phyloP scores from a whole-genome alignment of 2,329 filamentous ascomycete species.

The Fusarium decemcellulare region DNA sequence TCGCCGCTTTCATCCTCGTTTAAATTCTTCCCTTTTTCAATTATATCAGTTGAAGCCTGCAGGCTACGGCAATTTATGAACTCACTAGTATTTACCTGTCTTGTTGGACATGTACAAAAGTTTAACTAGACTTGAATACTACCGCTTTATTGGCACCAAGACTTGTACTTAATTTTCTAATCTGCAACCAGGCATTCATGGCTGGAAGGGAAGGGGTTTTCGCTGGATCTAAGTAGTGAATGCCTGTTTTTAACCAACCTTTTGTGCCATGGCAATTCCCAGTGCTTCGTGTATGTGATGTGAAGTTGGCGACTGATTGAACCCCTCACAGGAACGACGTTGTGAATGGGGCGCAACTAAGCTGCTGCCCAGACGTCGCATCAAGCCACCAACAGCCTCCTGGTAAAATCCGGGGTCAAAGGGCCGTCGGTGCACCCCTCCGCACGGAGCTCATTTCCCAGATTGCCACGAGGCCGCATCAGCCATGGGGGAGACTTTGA shows the following conservation, averaged over 20 bases:
- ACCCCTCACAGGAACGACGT: constrained; percentile 5
- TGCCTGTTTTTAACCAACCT: not conserved
- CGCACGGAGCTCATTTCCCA: constrained; percentile 42
- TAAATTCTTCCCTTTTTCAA: constrained; percentile 59
- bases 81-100: constrained; percentile 48
- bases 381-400: constrained; percentile 25
- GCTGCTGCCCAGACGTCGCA: constrained; percentile 1
- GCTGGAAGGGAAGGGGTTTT: constrained; percentile 17
- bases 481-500: not conserved
- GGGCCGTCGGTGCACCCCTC: constrained; percentile 10
- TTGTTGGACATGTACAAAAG: constrained; percentile 55
- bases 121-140: constrained; percentile 55
- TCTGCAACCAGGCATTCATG: constrained; percentile 49
- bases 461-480: constrained; percentile 1
- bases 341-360: not conserved
- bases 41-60: constrained; percentile 57
- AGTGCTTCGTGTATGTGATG: not conserved
- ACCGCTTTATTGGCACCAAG: constrained; percentile 46
- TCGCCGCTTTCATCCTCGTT: constrained; percentile 67
- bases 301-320: not conserved
- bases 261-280: not conserved
- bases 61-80: constrained; percentile 57
- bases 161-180: constrained; percentile 62
- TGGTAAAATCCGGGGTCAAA: constrained; percentile 40
- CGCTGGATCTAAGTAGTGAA: constrained; percentile 15